Base-by-base conservation (phyloP, 192 early-diverging fungal genomes). In the Podila minutissima region DNA sequence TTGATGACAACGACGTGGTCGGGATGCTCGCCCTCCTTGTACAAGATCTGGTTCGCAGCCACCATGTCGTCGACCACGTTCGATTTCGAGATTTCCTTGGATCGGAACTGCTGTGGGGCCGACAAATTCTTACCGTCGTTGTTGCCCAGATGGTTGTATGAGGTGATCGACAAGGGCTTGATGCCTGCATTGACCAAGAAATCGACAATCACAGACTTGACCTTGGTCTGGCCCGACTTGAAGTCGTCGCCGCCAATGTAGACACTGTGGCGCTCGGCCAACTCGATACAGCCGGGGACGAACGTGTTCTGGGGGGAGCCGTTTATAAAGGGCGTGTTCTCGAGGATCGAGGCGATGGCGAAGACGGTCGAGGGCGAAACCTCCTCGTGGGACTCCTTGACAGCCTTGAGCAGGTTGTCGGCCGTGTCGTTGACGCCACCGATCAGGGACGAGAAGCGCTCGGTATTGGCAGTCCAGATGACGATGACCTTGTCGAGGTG, bases 61-160 rank as follows among this genome's bases (percentile, higher is more conserved):
- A 99, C 98, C 98, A 99, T 99, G 81, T 99, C 98, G 83, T 99
- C 98, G 62, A 99, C 98, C 38, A 99, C 98, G 83, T 91, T 97
- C 82, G 92, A 94, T 91, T 99, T 99, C 74, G 95, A 97, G 85
- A 99, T 99, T 84, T 99, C 98, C 93, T 99, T 99, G 83, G 92
- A 94, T 53, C 98, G 93, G 92, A 99, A 99, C 91, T 99, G 98
- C 86, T 94, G 89, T 13, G 95, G 97, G 28, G 96, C 95, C 26
- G 94, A 95, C 85, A 99, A 88, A 90, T 99, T 99, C 90, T 92
- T 94, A 46, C 98, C 98, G 86, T 99, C 98, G 85, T 99, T 99
- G 94, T 99, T 99, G 66, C 98, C 98, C 75, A 99, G 91, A 83
- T 98, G 96, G 90, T 98, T 98, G 91, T 98, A 99, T 49, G 91